phyloP scores from a whole-genome alignment of 257 asterid species.

The Ajuga chamaepitys region DNA sequence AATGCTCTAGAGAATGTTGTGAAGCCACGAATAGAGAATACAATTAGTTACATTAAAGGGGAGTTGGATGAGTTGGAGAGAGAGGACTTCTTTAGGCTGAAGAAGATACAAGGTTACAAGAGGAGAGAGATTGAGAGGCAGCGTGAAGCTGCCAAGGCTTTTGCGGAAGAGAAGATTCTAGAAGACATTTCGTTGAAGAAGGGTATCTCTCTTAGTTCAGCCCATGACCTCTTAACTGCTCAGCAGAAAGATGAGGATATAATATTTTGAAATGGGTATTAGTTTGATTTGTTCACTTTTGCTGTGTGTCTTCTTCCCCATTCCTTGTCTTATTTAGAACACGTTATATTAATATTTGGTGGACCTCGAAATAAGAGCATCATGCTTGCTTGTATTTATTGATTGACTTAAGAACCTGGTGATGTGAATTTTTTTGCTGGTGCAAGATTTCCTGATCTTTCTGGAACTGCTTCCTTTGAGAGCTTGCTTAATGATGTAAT shows the following conservation, averaged over 20 bases:
- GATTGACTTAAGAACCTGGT: constrained; percentile 1
- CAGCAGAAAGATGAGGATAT: constrained; percentile 37
- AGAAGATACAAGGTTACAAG: constrained; percentile 44
- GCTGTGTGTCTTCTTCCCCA: constrained; percentile 4
- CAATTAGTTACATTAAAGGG: constrained; percentile 44
- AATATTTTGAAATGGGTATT: constrained; percentile 32
- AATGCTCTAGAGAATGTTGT: constrained; percentile 51
- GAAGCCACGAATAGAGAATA: constrained; percentile 45
- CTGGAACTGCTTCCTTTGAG: constrained; percentile 8
- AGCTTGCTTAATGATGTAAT: constrained; percentile 14
- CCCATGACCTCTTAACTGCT: constrained; percentile 25
- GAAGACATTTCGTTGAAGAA: constrained; percentile 35
- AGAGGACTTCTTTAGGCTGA: constrained; percentile 49
- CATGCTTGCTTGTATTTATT: constrained; percentile 24
- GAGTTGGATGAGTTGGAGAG: constrained; percentile 46
- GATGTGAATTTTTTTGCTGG: constrained; percentile 11
- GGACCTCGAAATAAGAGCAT: constrained; percentile 21
- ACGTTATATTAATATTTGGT: constrained; percentile 18
- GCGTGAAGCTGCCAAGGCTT: constrained; percentile 36
- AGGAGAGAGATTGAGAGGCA: constrained; percentile 41
- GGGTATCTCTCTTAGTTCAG: constrained; percentile 30
- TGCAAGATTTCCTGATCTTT: constrained; percentile 4
- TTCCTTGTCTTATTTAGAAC: constrained; percentile 10
- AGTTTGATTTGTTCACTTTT: constrained; percentile 14
- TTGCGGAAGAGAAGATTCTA: constrained; percentile 31